Conservation (phyloP, 805 yeast species). For the Pachysolen tannophilus region DNA sequence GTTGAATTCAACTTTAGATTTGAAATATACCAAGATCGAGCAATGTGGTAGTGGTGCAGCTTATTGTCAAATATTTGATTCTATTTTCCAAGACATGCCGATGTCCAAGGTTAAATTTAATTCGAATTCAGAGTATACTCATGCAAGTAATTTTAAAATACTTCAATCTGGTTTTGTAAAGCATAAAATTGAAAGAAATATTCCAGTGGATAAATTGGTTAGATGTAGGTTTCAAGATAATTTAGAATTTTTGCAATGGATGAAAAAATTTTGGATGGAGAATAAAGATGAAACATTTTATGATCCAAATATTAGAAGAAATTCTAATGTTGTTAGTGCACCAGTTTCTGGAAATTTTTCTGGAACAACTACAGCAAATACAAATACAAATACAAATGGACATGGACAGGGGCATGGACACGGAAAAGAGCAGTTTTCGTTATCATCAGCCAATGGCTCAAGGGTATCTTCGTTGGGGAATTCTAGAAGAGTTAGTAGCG, state of each 20-base stretch:
- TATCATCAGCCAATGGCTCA: no score
- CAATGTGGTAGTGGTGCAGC: slow-evolving; percentile 96
- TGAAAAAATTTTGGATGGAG: slow-evolving; percentile 75
- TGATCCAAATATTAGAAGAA: slow-evolving; percentile 59
- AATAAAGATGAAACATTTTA: slow-evolving; percentile 61
- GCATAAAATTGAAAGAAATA: slow-evolving; percentile 61
- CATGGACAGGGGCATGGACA: no score
- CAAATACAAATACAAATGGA: slow-evolving; percentile 7
- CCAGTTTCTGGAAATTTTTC: slow-evolving; percentile 1
- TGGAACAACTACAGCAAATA: slow-evolving; percentile 5
- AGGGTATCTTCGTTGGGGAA: background rate
- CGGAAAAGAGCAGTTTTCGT: no score
- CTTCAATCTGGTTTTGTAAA: slow-evolving; percentile 72
- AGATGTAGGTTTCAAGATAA: slow-evolving; percentile 92
- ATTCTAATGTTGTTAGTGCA: slow-evolving; percentile 2
- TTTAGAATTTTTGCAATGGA: slow-evolving; percentile 90
- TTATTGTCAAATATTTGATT: slow-evolving; percentile 86
- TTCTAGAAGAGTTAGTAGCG: slow-evolving; percentile 2
- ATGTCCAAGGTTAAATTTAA: slow-evolving; percentile 70
- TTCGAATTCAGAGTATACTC: slow-evolving; percentile 63
- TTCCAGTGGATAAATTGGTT: slow-evolving; percentile 75
- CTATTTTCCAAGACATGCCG: slow-evolving; percentile 76
- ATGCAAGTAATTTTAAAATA: slow-evolving; percentile 72
- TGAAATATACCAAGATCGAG: slow-evolving; percentile 72
- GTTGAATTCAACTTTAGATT: slow-evolving; percentile 66